Conservation (phyloP, 1,284 basidiomycete species). For the Leucoagaricus sp. region DNA sequence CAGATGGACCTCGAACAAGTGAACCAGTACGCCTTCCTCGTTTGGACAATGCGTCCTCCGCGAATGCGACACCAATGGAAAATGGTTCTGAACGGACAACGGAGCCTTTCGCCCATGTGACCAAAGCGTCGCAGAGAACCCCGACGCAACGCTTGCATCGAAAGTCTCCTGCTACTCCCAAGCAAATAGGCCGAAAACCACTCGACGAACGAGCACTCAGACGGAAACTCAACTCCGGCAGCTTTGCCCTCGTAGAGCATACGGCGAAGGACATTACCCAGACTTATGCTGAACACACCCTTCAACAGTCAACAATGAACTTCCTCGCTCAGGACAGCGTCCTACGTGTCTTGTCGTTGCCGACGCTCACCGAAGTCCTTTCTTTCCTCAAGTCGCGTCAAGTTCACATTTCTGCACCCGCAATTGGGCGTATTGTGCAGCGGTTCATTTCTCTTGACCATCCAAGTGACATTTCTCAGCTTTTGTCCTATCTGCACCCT, state of each 20-base stretch:
- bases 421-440: neutral
- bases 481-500: slow-evolving; percentile 19
- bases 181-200: neutral
- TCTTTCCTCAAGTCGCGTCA: neutral
- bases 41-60: neutral
- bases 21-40: neutral
- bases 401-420: neutral
- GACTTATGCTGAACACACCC: neutral
- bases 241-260: neutral
- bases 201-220: neutral
- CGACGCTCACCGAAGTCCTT: neutral
- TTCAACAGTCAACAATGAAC: neutral
- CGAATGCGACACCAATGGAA: neutral
- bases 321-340: slow-evolving; percentile 5
- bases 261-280: neutral
- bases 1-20: slow-evolving; percentile 11
- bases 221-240: neutral
- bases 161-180: neutral
- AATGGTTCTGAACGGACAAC: neutral
- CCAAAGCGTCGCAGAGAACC: no score
- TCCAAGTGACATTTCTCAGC: neutral
- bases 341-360: slow-evolving; percentile 4
- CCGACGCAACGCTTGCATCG: no score
- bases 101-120: neutral
- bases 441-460: neutral